phyloP scores from a whole-genome alignment of 192 early-diverging fungal species.

The Linnemannia elongata region DNA sequence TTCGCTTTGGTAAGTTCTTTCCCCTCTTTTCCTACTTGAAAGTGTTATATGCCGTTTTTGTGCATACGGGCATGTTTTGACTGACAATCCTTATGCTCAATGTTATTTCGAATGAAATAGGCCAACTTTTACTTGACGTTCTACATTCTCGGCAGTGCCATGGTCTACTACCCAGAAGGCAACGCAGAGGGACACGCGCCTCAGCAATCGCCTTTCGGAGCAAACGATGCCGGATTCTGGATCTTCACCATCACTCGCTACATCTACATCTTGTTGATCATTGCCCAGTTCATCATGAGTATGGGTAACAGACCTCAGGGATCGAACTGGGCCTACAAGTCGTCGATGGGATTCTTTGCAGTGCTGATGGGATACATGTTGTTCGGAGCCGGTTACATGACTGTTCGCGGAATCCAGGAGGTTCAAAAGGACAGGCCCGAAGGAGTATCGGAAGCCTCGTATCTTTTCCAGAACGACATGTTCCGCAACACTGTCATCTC shows the following conservation, averaged over 20 bases:
- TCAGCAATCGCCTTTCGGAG: conserved; percentile 55
- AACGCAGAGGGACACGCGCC: conserved; percentile 12
- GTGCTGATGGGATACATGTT: conserved; percentile 68
- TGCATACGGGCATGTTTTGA: not conserved
- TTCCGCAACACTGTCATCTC: conserved; percentile 77
- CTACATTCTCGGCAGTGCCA: conserved; percentile 80
- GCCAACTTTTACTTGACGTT: conserved; percentile 94
- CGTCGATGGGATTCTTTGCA: conserved; percentile 62
- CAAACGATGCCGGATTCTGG: conserved; percentile 61
- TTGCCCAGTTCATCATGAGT: conserved; percentile 88
- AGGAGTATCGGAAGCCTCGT: conserved; percentile 8
- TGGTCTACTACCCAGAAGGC: conserved; percentile 40
- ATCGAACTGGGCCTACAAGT: conserved; percentile 69
- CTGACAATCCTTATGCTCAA: not conserved
- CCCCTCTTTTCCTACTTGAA: not conserved
- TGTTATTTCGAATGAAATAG: conserved; percentile 34
- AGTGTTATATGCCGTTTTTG: conserved; percentile 52
- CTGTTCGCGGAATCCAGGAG: conserved; percentile 54
- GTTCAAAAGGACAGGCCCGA: conserved; percentile 25
- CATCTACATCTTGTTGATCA: conserved; percentile 83
- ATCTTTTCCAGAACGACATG: conserved; percentile 60
- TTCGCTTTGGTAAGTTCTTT: conserved; percentile 78
- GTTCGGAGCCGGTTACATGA: conserved; percentile 67
- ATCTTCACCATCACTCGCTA: conserved; percentile 64
- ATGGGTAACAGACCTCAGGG: conserved; percentile 98